Evolutionary conservation across 768 basidiomycete genomes (phyloP).

Genomic region (Hericium alpestre): DNA sequence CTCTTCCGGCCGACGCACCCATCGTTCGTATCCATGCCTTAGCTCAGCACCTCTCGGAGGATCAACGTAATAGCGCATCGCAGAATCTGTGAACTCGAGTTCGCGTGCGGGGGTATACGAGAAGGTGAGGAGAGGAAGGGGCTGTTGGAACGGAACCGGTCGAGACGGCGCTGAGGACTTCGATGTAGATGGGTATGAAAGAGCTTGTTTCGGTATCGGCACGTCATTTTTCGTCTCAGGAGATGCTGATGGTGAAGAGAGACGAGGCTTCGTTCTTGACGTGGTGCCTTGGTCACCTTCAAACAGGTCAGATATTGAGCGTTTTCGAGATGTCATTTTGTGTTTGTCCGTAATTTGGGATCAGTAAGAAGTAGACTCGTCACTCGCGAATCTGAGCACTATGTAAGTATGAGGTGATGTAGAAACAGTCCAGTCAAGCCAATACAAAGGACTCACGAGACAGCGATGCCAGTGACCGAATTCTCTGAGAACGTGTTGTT

Average conservation of each 20-base stretch:
- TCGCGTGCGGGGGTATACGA: conserved; percentile 50
- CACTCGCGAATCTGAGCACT: too few species aligned
- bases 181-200: conserved; percentile 14
- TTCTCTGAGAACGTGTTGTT: too few species aligned
- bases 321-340: conserved; percentile 6
- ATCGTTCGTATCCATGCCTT: conserved; percentile 60
- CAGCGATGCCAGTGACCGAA: too few species aligned
- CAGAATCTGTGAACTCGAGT: conserved; percentile 57
- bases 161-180: conserved; percentile 7
- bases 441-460: too few species aligned
- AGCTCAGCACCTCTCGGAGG: conserved; percentile 62
- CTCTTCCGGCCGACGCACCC: conserved; percentile 57
- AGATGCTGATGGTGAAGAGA: neutral
- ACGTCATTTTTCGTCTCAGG: neutral
- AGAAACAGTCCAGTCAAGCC: too few species aligned
- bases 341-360: too few species aligned
- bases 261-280: neutral
- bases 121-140: conserved; percentile 57
- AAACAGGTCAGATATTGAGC: neutral
- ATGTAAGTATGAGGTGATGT: too few species aligned
- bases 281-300: neutral
- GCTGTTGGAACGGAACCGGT: conserved; percentile 52
- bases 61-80: conserved; percentile 59
- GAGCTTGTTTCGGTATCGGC: neutral
- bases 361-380: too few species aligned